Evolutionary conservation across 179 eudicot genomes (phyloP).

Genomic region (Beta macrorhiza): DNA sequence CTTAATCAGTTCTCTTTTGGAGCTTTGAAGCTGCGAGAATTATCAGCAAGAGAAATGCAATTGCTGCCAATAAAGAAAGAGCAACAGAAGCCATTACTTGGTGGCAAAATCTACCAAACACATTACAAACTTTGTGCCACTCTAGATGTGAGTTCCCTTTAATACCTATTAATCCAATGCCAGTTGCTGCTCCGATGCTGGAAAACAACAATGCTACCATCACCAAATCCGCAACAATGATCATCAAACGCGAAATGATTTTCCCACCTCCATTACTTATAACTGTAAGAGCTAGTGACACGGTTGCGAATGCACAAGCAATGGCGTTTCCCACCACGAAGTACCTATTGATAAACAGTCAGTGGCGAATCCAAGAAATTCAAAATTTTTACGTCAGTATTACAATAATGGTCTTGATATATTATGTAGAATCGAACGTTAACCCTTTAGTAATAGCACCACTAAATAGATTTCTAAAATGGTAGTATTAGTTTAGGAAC

Average conservation of each 20-base stretch:
- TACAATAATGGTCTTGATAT: too few relatives aligned
- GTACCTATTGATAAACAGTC: constrained; percentile 22
- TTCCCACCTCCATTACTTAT: constrained; percentile 17
- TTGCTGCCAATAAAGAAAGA: constrained; percentile 36
- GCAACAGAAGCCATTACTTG: constrained; percentile 31
- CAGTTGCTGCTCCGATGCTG: constrained; percentile 40
- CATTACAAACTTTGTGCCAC: constrained; percentile 50
- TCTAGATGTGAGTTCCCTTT: constrained; percentile 49
- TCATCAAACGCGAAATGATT: constrained; percentile 13
- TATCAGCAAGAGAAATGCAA: constrained; percentile 33
- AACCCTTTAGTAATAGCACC: too few relatives aligned
- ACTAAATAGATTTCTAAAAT: too few relatives aligned
- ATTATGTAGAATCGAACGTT: too few relatives aligned
- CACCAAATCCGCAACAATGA: constrained; percentile 31
- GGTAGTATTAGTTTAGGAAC: too few relatives aligned
- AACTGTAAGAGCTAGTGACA: constrained; percentile 26
- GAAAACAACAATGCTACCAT: constrained; percentile 51
- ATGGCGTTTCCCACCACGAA: constrained; percentile 41
- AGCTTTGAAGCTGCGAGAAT: constrained; percentile 31
- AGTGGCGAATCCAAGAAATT: background rate
- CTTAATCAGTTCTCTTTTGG: constrained; percentile 8
- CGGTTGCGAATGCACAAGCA: constrained; percentile 32
- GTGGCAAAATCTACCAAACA: constrained; percentile 37
- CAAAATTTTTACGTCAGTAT: too few relatives aligned
- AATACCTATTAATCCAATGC: constrained; percentile 37